phyloP scores from a whole-genome alignment of 176 grass and related monocot species.

The Calamus simplicifolius region DNA sequence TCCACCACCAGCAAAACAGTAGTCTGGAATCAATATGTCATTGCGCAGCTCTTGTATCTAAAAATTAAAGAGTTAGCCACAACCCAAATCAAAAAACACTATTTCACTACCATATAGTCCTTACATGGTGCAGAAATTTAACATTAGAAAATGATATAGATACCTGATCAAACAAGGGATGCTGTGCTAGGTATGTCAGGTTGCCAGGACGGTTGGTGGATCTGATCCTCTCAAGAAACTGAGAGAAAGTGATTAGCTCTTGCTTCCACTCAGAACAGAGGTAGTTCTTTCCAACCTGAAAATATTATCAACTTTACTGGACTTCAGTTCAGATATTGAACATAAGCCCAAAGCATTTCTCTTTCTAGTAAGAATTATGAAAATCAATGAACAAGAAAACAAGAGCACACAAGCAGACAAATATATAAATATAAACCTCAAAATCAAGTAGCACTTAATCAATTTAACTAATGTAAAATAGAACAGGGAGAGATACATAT shows the following conservation, averaged over 20 bases:
- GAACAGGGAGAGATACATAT: too few species aligned
- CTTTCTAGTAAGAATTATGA: too few species aligned
- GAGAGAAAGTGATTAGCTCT: slow-evolving; percentile 79
- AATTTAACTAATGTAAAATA: too few species aligned
- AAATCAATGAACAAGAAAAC: too few species aligned
- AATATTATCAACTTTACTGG: too few species aligned
- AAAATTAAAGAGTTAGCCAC: slow-evolving; percentile 11
- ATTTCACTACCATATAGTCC: too few species aligned
- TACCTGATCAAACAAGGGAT: slow-evolving; percentile 94
- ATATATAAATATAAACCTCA: too few species aligned
- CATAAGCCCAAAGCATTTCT: too few species aligned
- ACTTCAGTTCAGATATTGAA: too few species aligned
- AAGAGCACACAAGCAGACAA: too few species aligned
- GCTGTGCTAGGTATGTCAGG: slow-evolving; percentile 67
- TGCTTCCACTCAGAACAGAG: slow-evolving; percentile 75
- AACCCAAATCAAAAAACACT: slow-evolving; percentile 10
- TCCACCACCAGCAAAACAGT: slow-evolving; percentile 78
- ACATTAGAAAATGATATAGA: not conserved
- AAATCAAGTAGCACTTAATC: too few species aligned
- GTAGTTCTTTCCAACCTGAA: slow-evolving; percentile 76
- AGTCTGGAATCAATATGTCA: slow-evolving; percentile 86
- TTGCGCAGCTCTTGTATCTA: slow-evolving; percentile 75
- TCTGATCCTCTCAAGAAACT: slow-evolving; percentile 74
- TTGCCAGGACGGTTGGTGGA: slow-evolving; percentile 42
- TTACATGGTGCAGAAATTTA: too few species aligned